Percentiles rank a stretch among this genome's conserved stretches.
phyloP scores from a whole-genome alignment of 345 rosid species.

The Excoecaria cochinchinensis region DNA sequence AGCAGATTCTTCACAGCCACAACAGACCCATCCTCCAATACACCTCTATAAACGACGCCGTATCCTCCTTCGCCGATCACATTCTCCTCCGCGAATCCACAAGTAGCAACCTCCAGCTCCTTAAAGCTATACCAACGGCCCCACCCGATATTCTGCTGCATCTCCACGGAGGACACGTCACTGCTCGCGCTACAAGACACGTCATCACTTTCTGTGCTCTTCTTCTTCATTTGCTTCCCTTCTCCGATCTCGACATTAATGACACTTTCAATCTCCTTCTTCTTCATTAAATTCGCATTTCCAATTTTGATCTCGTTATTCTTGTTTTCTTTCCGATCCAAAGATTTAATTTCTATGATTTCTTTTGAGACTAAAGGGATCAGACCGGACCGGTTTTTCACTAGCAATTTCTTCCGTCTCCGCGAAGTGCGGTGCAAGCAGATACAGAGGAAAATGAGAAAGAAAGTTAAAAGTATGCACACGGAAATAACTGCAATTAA shows the following conservation, averaged over 20 bases:
- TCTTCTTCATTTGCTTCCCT: conserved; percentile 19
- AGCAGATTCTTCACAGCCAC: conserved; percentile 92
- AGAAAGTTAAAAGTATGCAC: conserved; percentile 34
- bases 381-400: conserved; percentile 67
- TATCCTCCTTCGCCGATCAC: conserved; percentile 97
- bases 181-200: conserved; percentile 42
- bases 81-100: conserved; percentile 70
- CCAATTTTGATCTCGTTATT: conserved; percentile 24
- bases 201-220: conserved; percentile 36
- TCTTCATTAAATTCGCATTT: conserved; percentile 21
- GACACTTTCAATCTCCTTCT: conserved; percentile 8
- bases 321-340: conserved; percentile 30
- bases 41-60: conserved; percentile 80
- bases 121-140: conserved; percentile 79
- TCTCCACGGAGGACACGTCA: conserved; percentile 47
- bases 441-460: conserved; percentile 56
- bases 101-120: conserved; percentile 89
- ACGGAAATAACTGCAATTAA: conserved; percentile 48
- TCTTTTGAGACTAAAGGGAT: conserved; percentile 76
- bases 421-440: conserved; percentile 46
- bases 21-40: conserved; percentile 65
- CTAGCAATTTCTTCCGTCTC: conserved; percentile 48
- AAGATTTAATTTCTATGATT: conserved; percentile 60
- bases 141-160: conserved; percentile 74
- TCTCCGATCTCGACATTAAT: conserved; percentile 15